phyloP scores from a whole-genome alignment of 1,139 yeast genomes.

The Arxiozyma heterogenica region DNA sequence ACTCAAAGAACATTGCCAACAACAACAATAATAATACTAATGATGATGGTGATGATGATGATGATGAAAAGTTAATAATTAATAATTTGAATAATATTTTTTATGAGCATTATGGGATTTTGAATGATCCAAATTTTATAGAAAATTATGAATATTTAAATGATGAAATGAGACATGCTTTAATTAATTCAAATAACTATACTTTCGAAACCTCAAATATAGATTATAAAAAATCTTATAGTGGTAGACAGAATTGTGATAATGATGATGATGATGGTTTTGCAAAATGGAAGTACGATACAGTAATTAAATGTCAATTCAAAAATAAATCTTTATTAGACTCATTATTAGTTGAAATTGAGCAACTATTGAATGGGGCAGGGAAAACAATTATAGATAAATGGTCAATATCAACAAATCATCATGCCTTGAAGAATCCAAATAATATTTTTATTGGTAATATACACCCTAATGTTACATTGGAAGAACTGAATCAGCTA shows the following conservation, averaged over 20 bases:
- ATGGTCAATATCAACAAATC: slow-evolving; percentile 27
- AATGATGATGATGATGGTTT: slow-evolving; percentile 1
- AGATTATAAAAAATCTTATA: slow-evolving; percentile 14
- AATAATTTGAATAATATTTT: background rate
- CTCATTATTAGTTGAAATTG: background rate
- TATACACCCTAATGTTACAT: slow-evolving; percentile 34
- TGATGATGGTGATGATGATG: slow-evolving; percentile 1
- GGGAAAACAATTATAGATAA: slow-evolving; percentile 8
- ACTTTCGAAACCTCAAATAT: slow-evolving; percentile 20
- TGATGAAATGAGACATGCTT: slow-evolving; percentile 17
- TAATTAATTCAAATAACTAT: slow-evolving; percentile 18
- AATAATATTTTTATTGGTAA: slow-evolving; percentile 56
- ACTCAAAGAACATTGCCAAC: background rate
- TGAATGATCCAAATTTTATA: slow-evolving; percentile 15
- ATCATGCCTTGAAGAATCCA: slow-evolving; percentile 49
- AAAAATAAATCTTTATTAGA: slow-evolving; percentile 11
- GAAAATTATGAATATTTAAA: slow-evolving; percentile 26
- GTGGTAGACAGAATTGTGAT: slow-evolving; percentile 6
- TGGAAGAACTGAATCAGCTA: slow-evolving; percentile 33
- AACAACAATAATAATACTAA: slow-evolving; percentile 5
- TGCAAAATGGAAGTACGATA: slow-evolving; percentile 18
- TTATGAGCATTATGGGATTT: slow-evolving; percentile 13
- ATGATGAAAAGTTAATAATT: background rate
- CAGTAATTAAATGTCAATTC: slow-evolving; percentile 26
- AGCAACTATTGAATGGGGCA: background rate